Evolutionary conservation across 2,329 filamentous ascomycete genomes (phyloP).

Genomic region (Cytospora schulzeri): DNA sequence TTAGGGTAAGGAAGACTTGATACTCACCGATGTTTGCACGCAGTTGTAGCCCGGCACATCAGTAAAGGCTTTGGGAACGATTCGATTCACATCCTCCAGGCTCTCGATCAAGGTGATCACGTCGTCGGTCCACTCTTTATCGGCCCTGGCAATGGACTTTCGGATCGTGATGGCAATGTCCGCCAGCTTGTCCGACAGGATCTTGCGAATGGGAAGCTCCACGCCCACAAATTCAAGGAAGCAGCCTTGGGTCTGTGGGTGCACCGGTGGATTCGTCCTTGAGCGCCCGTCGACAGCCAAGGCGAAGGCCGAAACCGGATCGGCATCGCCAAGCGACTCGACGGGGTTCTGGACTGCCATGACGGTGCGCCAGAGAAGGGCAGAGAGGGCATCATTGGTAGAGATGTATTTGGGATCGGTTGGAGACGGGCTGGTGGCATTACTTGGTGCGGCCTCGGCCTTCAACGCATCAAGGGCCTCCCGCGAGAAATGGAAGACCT

Average conservation of each 20-base stretch:
- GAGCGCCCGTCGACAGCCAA: conserved; percentile 42
- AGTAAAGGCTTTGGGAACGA: conserved; percentile 39
- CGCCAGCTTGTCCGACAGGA: conserved; percentile 36
- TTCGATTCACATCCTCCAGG: conserved; percentile 37
- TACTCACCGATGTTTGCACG: conserved; percentile 34
- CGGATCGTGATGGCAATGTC: conserved; percentile 40
- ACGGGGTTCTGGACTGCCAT: conserved; percentile 36
- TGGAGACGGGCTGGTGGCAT: conserved; percentile 31
- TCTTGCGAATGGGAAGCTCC: conserved; percentile 34
- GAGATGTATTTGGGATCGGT: conserved; percentile 35
- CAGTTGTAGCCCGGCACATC: conserved; percentile 40
- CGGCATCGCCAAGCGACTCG: conserved; percentile 33
- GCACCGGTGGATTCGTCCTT: conserved; percentile 38
- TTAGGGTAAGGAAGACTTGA: not conserved
- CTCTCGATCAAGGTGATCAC: conserved; percentile 36
- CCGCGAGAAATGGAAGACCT: conserved; percentile 37
- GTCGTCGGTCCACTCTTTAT: conserved; percentile 38
- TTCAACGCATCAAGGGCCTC: conserved; percentile 36
- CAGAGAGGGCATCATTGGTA: conserved; percentile 40
- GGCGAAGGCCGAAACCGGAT: conserved; percentile 40
- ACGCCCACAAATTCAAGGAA: conserved; percentile 41
- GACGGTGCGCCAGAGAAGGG: conserved; percentile 41
- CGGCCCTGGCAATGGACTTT: conserved; percentile 35
- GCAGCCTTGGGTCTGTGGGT: conserved; percentile 41
- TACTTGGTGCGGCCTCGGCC: conserved; percentile 36